phyloP scores from a whole-genome alignment of 1,139 yeast species.

The Trichomonascaceae sp. region DNA sequence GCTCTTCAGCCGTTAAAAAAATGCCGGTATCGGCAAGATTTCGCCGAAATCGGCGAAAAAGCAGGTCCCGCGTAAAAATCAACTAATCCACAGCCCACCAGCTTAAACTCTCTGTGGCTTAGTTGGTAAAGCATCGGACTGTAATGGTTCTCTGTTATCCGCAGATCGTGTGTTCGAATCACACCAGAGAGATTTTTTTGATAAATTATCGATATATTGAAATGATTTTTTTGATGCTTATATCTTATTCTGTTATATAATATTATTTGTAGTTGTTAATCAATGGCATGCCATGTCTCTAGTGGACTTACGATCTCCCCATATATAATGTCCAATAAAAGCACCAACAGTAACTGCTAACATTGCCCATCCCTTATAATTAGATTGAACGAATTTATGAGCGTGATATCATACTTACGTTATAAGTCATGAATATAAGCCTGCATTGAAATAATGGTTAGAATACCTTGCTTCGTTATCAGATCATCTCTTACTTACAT shows the following conservation, averaged over 20 bases:
- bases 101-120: slow-evolving; percentile 10
- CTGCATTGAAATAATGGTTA: slow-evolving; percentile 12
- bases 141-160: slow-evolving; percentile 12
- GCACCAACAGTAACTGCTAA: slow-evolving; percentile 67
- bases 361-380: slow-evolving; percentile 64
- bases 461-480: not conserved
- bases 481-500: slow-evolving; percentile 39
- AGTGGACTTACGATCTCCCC: slow-evolving; percentile 41
- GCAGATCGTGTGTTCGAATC: slow-evolving; percentile 13
- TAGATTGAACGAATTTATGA: not conserved
- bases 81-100: not conserved
- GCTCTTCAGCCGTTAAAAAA: not conserved
- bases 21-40: too few relatives aligned
- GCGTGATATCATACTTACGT: slow-evolving; percentile 28
- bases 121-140: slow-evolving; percentile 13
- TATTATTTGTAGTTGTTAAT: slow-evolving; percentile 17
- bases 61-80: not conserved
- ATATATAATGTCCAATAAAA: slow-evolving; percentile 53
- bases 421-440: slow-evolving; percentile 75
- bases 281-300: slow-evolving; percentile 49
- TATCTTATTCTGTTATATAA: not conserved
- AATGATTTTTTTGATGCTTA: not conserved
- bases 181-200: slow-evolving; percentile 11
- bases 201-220: not conserved
- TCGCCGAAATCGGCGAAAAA: too few relatives aligned